These are phyloP conservation scores for Xylariaceae sp. DNA, from an alignment of 2,329 filamentous ascomycete genomes.

Conservation along the genomic window DNA sequence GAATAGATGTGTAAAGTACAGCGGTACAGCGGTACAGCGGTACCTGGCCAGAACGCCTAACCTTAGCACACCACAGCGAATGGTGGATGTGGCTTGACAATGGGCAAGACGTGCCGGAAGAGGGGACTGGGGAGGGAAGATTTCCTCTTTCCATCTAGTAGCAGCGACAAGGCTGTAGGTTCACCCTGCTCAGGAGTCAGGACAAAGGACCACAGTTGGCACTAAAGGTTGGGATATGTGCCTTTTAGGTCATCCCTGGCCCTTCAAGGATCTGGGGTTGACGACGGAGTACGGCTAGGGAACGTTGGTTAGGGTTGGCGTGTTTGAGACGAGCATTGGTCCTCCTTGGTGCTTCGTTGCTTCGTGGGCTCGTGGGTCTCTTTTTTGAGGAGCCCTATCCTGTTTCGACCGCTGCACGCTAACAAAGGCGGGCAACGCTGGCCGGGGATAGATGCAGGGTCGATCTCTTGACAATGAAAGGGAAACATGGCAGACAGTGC, in stretches of 20 bases:
- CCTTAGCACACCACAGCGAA: conserved; percentile 5
- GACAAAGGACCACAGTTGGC: background rate
- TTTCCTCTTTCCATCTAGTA: conserved; percentile 27
- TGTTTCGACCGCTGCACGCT: conserved; percentile 23
- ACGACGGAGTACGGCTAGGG: conserved; percentile 17
- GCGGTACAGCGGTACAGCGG: conserved; percentile 1
- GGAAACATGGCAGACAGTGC: conserved; percentile 19
- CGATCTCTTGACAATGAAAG: conserved; percentile 27
- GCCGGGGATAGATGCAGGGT: conserved; percentile 27
- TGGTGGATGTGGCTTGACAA: conserved; percentile 24
- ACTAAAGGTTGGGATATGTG: conserved; percentile 18
- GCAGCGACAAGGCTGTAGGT: conserved; percentile 27
- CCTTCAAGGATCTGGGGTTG: conserved; percentile 24
- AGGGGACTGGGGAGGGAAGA: conserved; percentile 24
- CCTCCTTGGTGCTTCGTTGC: conserved; percentile 19
- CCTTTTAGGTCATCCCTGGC: conserved; percentile 19
- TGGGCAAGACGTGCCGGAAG: conserved; percentile 21
- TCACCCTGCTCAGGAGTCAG: conserved; percentile 23
- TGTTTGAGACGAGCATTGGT: conserved; percentile 25
- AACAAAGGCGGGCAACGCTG: conserved; percentile 25
- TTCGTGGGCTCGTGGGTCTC: conserved; percentile 20
- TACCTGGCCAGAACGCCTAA: background rate
- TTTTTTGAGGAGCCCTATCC: conserved; percentile 19
- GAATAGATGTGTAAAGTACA: background rate
- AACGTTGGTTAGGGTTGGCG: conserved; percentile 26